Evolutionary conservation across 495 filamentous ascomycete genomes (phyloP).

Genomic region (Podospora tetraspora): DNA sequence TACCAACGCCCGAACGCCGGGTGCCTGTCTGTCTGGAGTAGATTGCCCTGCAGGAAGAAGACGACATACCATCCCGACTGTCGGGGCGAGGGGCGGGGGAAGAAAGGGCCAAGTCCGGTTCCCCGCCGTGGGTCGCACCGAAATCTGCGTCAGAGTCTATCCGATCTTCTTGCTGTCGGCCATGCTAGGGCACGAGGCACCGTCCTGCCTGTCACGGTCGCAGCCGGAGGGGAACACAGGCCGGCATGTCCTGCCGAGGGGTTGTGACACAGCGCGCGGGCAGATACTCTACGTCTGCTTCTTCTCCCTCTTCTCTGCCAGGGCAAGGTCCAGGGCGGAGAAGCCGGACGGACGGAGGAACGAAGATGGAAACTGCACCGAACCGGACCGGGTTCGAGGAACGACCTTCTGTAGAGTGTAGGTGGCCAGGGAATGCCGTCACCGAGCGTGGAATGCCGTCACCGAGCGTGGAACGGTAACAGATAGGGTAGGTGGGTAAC

Average conservation of each 20-base stretch:
- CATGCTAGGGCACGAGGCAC: not conserved
- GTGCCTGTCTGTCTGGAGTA: not conserved
- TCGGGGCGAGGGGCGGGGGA: not conserved
- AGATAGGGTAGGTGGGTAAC: too few relatives aligned
- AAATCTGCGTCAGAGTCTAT: not conserved
- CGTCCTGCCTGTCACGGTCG: not conserved
- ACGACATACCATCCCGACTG: not conserved
- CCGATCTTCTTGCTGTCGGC: not conserved
- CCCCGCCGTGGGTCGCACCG: not conserved
- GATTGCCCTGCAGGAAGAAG: not conserved
- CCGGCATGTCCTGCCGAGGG: not conserved
- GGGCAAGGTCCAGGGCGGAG: not conserved
- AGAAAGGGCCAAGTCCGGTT: not conserved
- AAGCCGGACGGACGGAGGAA: not conserved
- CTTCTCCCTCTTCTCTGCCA: not conserved
- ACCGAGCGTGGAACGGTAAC: not conserved
- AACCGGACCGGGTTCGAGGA: not conserved
- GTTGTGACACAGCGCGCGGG: not conserved
- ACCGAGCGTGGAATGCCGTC: not conserved
- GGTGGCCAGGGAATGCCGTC: not conserved
- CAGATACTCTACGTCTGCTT: not conserved
- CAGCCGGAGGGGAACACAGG: not conserved
- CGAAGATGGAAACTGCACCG: not conserved
- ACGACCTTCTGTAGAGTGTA: not conserved
- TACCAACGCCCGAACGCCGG: not conserved